Evolutionary conservation across 2,329 filamentous ascomycete species (phyloP).

Genomic region (Fusarium camptoceras): DNA sequence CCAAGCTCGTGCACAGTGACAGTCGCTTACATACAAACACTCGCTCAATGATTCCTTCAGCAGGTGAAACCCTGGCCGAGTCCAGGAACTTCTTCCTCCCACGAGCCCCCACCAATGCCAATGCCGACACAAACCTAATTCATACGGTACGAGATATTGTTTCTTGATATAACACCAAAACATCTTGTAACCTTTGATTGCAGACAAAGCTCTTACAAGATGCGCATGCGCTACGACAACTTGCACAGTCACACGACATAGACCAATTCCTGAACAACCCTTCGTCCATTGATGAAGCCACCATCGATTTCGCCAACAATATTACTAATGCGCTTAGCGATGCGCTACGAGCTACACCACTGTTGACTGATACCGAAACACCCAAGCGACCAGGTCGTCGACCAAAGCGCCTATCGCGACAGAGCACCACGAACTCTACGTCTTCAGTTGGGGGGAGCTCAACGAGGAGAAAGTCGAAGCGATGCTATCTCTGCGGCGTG

Average conservation of each 20-base stretch:
- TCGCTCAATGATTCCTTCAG: background rate
- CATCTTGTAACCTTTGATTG: background rate
- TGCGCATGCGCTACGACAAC: background rate
- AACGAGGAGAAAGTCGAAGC: background rate
- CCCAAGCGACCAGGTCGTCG: background rate
- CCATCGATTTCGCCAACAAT: background rate
- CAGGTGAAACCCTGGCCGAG: background rate
- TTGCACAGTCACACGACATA: background rate
- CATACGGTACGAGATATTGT: background rate
- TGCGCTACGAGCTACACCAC: background rate
- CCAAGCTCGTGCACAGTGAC: background rate
- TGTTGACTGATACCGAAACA: background rate
- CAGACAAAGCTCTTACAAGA: slow-evolving; percentile 2
- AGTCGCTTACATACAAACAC: background rate
- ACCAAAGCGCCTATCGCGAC: background rate
- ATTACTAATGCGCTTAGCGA: background rate
- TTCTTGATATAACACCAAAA: background rate
- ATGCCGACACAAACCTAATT: background rate
- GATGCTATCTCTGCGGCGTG: background rate
- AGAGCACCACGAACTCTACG: background rate
- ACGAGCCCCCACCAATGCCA: background rate
- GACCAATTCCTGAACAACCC: background rate
- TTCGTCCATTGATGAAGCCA: background rate
- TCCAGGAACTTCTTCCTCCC: background rate
- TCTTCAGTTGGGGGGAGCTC: background rate